phyloP scores from a whole-genome alignment of 441 rosid genomes.

The Jatropha multifida region DNA sequence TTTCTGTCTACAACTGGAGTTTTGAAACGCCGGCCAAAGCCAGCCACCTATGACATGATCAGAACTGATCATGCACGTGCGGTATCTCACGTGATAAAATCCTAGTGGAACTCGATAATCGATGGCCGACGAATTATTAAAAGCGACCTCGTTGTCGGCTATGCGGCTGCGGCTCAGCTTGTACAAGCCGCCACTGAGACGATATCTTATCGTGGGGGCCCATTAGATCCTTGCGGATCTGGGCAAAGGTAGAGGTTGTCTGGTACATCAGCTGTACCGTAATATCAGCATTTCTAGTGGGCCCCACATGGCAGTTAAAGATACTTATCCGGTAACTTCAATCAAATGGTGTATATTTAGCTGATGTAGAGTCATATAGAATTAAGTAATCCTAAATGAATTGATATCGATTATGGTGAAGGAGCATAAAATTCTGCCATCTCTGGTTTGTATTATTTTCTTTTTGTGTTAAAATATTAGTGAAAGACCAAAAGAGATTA shows the following conservation, averaged over 20 bases:
- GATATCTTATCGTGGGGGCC: not conserved
- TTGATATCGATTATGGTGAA: too few relatives aligned
- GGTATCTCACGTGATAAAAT: not conserved
- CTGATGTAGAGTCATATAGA: too few relatives aligned
- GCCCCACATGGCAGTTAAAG: not conserved
- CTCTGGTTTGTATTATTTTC: too few relatives aligned
- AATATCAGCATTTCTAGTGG: slow-evolving; percentile 18
- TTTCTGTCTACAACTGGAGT: not conserved
- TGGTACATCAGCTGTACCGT: slow-evolving; percentile 26
- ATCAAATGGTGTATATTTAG: not conserved
- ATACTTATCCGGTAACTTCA: not conserved
- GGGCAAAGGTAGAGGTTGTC: not conserved
- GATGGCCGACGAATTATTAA: not conserved
- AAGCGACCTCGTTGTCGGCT: not conserved
- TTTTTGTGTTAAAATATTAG: too few relatives aligned
- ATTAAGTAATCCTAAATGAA: too few relatives aligned
- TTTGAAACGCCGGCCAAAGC: not conserved
- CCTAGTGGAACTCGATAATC: not conserved
- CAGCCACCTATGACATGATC: not conserved
- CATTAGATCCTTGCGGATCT: slow-evolving; percentile 21
- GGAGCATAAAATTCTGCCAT: too few relatives aligned
- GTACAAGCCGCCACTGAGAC: too few relatives aligned
- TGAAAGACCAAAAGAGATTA: not conserved
- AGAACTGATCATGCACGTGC: not conserved
- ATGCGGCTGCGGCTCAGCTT: slow-evolving; percentile 10